Evolutionary conservation across 2,329 filamentous ascomycete genomes (phyloP), one percentile per base, ranked within the genome.

Genomic region (Monosporascus sp.): DNA sequence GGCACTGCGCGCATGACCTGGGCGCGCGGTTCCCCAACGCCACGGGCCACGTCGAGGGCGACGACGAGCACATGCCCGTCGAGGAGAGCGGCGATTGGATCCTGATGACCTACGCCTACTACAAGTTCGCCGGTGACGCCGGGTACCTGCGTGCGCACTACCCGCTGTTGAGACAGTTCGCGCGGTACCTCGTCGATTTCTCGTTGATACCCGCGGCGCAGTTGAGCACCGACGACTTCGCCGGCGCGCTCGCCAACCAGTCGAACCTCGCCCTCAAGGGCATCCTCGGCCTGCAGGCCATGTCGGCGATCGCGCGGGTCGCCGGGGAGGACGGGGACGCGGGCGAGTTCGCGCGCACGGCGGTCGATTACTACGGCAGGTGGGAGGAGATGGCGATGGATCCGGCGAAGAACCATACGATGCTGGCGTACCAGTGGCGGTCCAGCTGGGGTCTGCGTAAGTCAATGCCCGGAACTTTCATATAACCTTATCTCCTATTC

Each of bases 211-310:
- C 86, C 3, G 77, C 80, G 34, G 84, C 85, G 52, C 86, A 90
- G 67, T 77, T 90, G 6, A 87, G 81, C 53, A 90, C 86, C 5
- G 86, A 90, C 61, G 86, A 90, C 64, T 90, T 89, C 63, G 86
- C 86, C 1, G 86, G 86, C 36, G 82, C 82, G 75, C 74, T 89
- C 25, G 80, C 82, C 14, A 80, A 89, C 51, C 86, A 89, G 65
- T 89, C 85, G 0, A 90, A 90, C 62, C 74, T 90, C 20, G 88
- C 88, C 0, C 72, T 92, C 49, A 92, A 92, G 65, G 88, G 88
- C 20, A 90, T 91, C 56, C 78, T 92, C 48, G 88, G 88, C 22
- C 87, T 93, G 67, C 83, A 85, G 65, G 88, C 88, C 24, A 91
- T 91, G 84, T 83, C 83, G 59, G 81, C 56, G 3, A 59, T 65